Percentiles rank a stretch among this genome's conserved stretches.
phyloP scores from a whole-genome alignment of 306 rosid genomes.

The Alnus glutinosa region DNA sequence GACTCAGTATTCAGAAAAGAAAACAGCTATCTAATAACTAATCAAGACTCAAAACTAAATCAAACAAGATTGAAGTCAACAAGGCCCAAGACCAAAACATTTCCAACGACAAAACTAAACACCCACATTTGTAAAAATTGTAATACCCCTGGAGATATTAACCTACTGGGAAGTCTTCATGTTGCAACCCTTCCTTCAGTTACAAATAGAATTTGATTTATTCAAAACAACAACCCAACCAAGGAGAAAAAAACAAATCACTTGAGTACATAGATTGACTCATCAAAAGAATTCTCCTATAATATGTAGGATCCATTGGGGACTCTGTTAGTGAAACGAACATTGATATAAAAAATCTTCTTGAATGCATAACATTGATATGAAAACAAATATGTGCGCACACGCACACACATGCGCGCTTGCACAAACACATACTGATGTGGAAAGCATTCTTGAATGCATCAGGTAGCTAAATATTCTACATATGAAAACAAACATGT shows the following conservation, averaged over 20 bases:
- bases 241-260: background rate
- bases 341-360: background rate
- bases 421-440: too few species aligned
- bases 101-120: background rate
- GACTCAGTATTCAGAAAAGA: background rate
- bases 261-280: background rate
- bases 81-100: background rate
- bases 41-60: constrained; percentile 2
- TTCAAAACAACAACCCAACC: background rate
- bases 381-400: background rate
- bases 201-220: background rate
- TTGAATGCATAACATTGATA: background rate
- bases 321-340: background rate
- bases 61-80: constrained; percentile 17
- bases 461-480: background rate
- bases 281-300: background rate
- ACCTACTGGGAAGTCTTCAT: too few species aligned
- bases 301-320: background rate
- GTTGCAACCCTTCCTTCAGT: too few species aligned
- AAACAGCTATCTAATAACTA: background rate
- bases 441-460: background rate
- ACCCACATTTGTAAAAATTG: background rate
- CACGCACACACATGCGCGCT: background rate
- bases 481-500: background rate
- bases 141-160: background rate